A percentile compares a stretch with the other conserved stretches of the same genome.
phyloP scores from a whole-genome alignment of 179 eudicot species.

The Carnegiea gigantea region DNA sequence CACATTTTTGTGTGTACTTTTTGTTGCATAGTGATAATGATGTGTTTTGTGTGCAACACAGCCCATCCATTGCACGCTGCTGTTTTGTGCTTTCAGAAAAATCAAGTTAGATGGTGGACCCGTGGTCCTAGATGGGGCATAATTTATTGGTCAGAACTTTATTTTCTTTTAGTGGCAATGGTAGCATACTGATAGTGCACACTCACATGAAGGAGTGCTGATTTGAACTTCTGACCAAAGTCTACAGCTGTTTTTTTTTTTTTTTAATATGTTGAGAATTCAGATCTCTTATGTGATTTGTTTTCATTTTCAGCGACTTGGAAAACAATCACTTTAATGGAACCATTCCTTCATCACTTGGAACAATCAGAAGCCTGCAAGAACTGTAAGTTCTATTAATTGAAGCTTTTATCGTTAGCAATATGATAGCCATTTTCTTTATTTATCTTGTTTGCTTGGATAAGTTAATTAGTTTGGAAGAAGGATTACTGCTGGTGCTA shows the following conservation, averaged over 20 bases:
- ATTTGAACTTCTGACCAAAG: not conserved
- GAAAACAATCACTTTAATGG: constrained; percentile 71
- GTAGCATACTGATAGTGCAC: not conserved
- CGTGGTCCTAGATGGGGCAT: not conserved
- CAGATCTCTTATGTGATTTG: constrained; percentile 5
- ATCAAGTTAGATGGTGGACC: not conserved
- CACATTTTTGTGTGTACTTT: too few species aligned
- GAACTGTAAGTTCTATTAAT: constrained; percentile 75
- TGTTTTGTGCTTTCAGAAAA: constrained; percentile 1
- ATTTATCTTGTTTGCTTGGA: not conserved
- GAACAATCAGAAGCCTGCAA: constrained; percentile 50
- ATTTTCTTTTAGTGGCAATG: not conserved
- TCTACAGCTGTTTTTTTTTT: not conserved
- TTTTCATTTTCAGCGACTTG: constrained; percentile 58
- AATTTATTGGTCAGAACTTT: not conserved
- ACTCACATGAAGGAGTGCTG: not conserved
- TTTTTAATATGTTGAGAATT: not conserved
- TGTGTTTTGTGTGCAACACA: too few species aligned
- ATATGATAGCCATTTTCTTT: not conserved
- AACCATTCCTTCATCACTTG: constrained; percentile 78
- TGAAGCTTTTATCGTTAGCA: constrained; percentile 5
- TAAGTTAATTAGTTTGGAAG: not conserved
- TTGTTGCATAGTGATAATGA: too few species aligned
- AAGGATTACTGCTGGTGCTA: not conserved
- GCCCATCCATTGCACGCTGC: too few species aligned